Base-by-base conservation (phyloP, 805 yeast genomes). In the Teunomyces gatunensis region DNA sequence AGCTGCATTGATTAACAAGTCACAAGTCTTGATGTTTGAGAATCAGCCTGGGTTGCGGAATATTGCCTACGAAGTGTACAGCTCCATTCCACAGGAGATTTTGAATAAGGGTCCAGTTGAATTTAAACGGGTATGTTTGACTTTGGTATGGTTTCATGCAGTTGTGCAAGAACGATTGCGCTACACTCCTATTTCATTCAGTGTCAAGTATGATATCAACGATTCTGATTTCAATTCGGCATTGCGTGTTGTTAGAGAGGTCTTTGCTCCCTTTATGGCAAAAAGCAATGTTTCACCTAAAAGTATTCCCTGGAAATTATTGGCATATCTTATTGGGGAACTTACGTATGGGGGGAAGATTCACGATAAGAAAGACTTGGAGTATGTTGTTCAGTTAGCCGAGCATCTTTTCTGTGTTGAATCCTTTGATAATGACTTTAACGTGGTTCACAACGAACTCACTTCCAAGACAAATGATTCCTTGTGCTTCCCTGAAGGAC, bases 141-240 rank as follows among this genome's bases (percentile, higher is more conserved):
- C 85, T 23, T 53, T 87, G 4, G 72, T 81, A 0, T 88, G 96
- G 96, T 77, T 78, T 51, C 95, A 88, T 58, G 74, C 87, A 0
- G 58, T 85, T 0, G 58, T 89, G 3, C 73, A 73, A 30, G 89
- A 83, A 50, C 64, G 88, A 45, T 61, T 79, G 43, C 69, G 85
- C 41, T 84, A 75, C 52, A 74, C 73, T 0, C 89, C 92, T 0
- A 59, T 78, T 2, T 88, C 92, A 1, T 87, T 87, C 65, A 55
- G 66, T 1, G 77, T 78, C 53, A 58, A 54, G 7, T 85, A 88
- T 58, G 95, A 87, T 50, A 79, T 90, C 55, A 87, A 79, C 58
- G 88, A 87, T 47, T 65, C 83, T n/a, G 97, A 91, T 59, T 75
- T 84, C 46, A 64, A 68, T 9, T 71, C 80, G 18, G 84, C 81